Conservation (phyloP, 176 grass and related monocot genomes). For the Dendrocalamus sinicus region DNA sequence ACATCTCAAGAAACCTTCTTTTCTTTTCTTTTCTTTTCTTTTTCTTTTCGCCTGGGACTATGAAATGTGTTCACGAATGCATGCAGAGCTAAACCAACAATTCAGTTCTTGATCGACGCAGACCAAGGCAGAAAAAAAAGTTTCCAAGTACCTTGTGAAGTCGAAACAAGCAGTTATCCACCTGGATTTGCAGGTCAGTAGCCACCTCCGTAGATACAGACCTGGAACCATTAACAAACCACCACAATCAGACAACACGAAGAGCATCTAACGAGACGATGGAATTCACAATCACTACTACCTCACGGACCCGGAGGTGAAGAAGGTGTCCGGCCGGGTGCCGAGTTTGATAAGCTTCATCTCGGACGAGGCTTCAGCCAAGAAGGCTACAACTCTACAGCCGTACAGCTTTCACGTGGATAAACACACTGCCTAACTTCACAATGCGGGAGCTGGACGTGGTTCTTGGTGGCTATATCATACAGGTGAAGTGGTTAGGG, state of each 20-base stretch:
- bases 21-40: too few species aligned
- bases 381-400: neutral
- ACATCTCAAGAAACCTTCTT: neutral
- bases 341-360: conserved; percentile 95
- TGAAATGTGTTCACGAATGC: neutral
- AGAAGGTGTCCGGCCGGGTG: conserved; percentile 69
- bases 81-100: too few species aligned
- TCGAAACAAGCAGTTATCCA: conserved; percentile 60
- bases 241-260: neutral
- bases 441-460: neutral
- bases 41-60: neutral
- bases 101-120: neutral
- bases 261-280: neutral
- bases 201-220: conserved; percentile 69
- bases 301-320: conserved; percentile 61
- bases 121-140: neutral
- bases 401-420: neutral
- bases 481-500: conserved; percentile 33
- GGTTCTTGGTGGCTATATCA: conserved; percentile 10
- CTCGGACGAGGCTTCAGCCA: neutral
- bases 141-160: conserved; percentile 67
- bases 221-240: conserved; percentile 30
- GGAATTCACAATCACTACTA: neutral
- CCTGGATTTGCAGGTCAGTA: conserved; percentile 67
- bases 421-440: conserved; percentile 6